Evolutionary conservation across 768 basidiomycete species (phyloP).

Genomic region (Daedaleopsis nitida): DNA sequence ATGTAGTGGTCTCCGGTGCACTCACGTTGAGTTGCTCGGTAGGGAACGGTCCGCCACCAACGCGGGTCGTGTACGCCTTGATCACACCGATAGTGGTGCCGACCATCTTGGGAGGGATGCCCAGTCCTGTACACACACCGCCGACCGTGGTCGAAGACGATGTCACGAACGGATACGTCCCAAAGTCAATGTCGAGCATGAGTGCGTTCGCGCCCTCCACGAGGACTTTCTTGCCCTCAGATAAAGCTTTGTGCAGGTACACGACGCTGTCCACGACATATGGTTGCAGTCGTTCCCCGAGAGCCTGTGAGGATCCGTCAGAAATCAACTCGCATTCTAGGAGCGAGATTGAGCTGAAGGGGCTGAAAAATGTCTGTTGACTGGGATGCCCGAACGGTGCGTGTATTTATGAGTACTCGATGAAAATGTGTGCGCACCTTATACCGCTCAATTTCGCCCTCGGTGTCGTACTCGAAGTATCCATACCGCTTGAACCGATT

Average conservation of each 20-base stretch:
- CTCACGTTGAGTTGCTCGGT: conserved; percentile 90
- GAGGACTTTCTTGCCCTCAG: conserved; percentile 75
- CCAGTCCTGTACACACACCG: conserved; percentile 97
- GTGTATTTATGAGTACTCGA: too few relatives aligned
- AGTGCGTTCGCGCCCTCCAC: conserved; percentile 98
- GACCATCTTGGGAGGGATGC: conserved; percentile 88
- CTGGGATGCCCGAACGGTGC: neutral
- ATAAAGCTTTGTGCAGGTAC: conserved; percentile 82
- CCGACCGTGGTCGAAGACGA: conserved; percentile 93
- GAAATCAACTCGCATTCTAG: neutral
- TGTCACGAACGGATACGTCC: conserved; percentile 97
- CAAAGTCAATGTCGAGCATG: conserved; percentile 98
- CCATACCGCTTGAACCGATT: conserved; percentile 98
- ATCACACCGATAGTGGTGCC: conserved; percentile 90
- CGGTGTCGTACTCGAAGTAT: conserved; percentile 97
- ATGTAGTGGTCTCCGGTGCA: conserved; percentile 7
- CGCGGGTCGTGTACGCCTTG: conserved; percentile 98
- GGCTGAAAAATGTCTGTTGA: too few relatives aligned
- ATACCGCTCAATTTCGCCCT: conserved; percentile 92
- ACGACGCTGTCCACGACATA: conserved; percentile 88
- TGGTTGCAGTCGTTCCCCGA: conserved; percentile 83
- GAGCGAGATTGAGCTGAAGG: neutral
- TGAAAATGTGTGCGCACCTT: conserved; percentile 72
- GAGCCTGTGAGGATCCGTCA: conserved; percentile 46
- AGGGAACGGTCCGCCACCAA: conserved; percentile 98